Percentiles rank a stretch among this genome's conserved stretches.
Evolutionary conservation across 345 rosid genomes (phyloP).

Genomic region (Populus davidiana): DNA sequence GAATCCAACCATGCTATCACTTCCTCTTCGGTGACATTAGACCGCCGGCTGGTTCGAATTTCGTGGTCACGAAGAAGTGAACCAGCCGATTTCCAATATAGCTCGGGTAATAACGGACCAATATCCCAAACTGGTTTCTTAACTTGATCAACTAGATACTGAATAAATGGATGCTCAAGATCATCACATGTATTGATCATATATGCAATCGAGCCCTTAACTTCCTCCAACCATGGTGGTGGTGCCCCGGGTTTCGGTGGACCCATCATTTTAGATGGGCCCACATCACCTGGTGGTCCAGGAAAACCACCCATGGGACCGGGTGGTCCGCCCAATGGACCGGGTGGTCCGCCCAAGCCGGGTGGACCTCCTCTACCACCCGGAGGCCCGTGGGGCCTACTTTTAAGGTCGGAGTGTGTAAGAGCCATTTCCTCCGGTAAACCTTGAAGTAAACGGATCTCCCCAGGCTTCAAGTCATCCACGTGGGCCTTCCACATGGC

Average conservation of each 20-base stretch:
- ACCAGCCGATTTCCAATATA: slow-evolving; percentile 29
- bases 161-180: slow-evolving; percentile 33
- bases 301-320: background rate
- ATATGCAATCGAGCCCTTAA: slow-evolving; percentile 15
- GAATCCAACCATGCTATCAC: slow-evolving; percentile 37
- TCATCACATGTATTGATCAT: slow-evolving; percentile 42
- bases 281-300: background rate
- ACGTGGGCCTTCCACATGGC: slow-evolving; percentile 22
- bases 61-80: slow-evolving; percentile 35
- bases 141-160: slow-evolving; percentile 19
- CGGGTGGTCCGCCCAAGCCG: background rate
- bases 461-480: slow-evolving; percentile 27
- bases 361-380: background rate
- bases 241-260: slow-evolving; percentile 34
- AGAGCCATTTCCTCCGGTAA: slow-evolving; percentile 36
- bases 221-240: slow-evolving; percentile 39
- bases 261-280: slow-evolving; percentile 9
- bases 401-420: slow-evolving; percentile 23
- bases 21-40: slow-evolving; percentile 32
- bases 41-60: slow-evolving; percentile 20
- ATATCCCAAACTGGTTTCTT: slow-evolving; percentile 45
- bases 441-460: slow-evolving; percentile 27
- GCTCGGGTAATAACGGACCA: slow-evolving; percentile 43
- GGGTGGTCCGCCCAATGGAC: background rate
- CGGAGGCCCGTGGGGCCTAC: slow-evolving; percentile 1